These are phyloP conservation scores for Monosporascus cannonballus DNA, from an alignment of 2,329 filamentous ascomycete species.

Conservation along the genomic window DNA sequence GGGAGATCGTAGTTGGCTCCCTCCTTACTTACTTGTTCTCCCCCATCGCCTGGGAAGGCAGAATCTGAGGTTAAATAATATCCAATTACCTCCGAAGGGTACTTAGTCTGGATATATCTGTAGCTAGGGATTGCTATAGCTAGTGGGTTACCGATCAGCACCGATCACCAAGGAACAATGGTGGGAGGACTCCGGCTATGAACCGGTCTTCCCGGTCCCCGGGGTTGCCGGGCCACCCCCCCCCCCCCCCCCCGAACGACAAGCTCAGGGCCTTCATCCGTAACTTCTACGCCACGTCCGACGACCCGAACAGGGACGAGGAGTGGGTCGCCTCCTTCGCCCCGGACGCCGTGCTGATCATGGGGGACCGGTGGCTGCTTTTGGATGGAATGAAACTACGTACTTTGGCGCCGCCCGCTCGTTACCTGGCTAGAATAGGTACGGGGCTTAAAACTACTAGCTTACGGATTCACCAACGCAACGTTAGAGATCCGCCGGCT, in stretches of 20 bases:
- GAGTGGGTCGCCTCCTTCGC: slow-evolving; percentile 38
- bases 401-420: no score
- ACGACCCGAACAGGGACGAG: slow-evolving; percentile 33
- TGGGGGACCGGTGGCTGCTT: slow-evolving; percentile 32
- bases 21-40: no score
- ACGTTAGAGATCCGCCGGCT: slow-evolving; percentile 34
- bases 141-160: neutral
- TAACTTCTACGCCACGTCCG: slow-evolving; percentile 38
- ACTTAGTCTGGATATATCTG: neutral
- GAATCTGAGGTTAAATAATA: no score
- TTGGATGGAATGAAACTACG: no score
- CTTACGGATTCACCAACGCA: no score
- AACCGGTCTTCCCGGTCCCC: slow-evolving; percentile 20
- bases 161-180: neutral
- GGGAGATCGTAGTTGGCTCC: no score
- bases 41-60: no score
- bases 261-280: slow-evolving; percentile 31
- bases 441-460: no score
- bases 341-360: slow-evolving; percentile 34
- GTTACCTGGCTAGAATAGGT: no score
- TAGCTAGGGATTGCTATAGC: neutral
- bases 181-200: slow-evolving; percentile 11
- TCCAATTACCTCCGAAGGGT: no score
- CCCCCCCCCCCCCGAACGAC: slow-evolving; percentile 7
- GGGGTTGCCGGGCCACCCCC: no score